phyloP scores from a whole-genome alignment of 768 basidiomycete species.

The Lactifluus pinguis region DNA sequence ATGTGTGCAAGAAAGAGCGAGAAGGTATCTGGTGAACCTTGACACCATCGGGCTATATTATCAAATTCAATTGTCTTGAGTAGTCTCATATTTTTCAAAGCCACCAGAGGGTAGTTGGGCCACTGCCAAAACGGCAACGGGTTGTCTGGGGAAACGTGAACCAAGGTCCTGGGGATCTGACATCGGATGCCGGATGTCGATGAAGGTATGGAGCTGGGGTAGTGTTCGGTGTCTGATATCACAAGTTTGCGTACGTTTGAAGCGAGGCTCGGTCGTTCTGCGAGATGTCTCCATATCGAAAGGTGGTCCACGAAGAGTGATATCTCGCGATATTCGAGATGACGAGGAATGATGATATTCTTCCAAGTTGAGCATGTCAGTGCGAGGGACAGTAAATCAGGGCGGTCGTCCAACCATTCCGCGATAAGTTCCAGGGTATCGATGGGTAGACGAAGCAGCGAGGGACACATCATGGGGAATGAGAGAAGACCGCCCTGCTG shows the following conservation, averaged over 20 bases:
- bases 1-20: conserved; percentile 13
- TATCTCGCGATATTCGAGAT: conserved; percentile 15
- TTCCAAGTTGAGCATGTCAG: conserved; percentile 9
- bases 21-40: conserved; percentile 9
- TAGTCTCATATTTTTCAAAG: conserved; percentile 10
- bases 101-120: background rate
- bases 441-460: conserved; percentile 3
- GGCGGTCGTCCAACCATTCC: conserved; percentile 6
- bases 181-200: background rate
- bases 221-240: conserved; percentile 5
- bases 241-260: conserved; percentile 13
- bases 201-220: background rate
- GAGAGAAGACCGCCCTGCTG: background rate
- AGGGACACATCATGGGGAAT: background rate
- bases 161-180: conserved; percentile 4
- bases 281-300: conserved; percentile 12
- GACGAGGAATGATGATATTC: conserved; percentile 14
- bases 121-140: background rate
- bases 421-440: conserved; percentile 7
- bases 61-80: conserved; percentile 14
- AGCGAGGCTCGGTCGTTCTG: conserved; percentile 12
- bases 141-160: background rate
- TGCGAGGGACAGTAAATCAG: conserved; percentile 12
- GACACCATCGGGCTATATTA: conserved; percentile 5
- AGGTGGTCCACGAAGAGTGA: conserved; percentile 5